A percentile compares a stretch with the other conserved stretches of the same genome.
These are phyloP conservation scores for Plectosphaerella sp. DNA, from an alignment of 2,329 filamentous ascomycete species.

Conservation along the genomic window DNA sequence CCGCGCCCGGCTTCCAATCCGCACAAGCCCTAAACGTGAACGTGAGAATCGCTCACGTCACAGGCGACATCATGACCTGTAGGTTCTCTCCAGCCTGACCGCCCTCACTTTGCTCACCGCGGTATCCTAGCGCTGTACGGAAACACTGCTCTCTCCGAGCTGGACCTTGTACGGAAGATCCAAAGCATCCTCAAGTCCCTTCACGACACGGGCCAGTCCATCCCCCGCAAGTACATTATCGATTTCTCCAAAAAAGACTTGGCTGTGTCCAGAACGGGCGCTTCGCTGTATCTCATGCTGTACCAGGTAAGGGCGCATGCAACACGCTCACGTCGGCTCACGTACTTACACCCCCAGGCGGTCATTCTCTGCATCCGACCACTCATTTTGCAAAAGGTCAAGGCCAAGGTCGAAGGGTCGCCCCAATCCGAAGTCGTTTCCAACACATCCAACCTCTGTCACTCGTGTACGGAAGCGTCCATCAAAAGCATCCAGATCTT, in stretches of 20 bases:
- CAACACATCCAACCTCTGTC: conserved; percentile 12
- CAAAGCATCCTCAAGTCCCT: conserved; percentile 12
- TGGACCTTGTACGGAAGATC: conserved; percentile 19
- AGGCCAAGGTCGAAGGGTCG: conserved; percentile 18
- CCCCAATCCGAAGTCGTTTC: conserved; percentile 13
- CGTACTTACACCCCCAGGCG: conserved; percentile 10
- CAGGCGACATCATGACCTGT: conserved; percentile 22
- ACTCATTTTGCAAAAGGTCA: conserved; percentile 20
- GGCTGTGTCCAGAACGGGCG: conserved; percentile 16
- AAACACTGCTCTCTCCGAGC: conserved; percentile 16
- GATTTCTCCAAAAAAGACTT: conserved; percentile 16
- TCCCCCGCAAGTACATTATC: conserved; percentile 14
- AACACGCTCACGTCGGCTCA: neutral
- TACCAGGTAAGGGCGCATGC: conserved; percentile 14
- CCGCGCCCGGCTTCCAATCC: conserved; percentile 17
- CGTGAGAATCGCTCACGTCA: conserved; percentile 19
- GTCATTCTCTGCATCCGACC: conserved; percentile 22
- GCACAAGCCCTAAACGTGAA: conserved; percentile 19
- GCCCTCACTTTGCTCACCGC: neutral
- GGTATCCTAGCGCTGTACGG: conserved; percentile 17
- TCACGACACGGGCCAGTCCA: conserved; percentile 18
- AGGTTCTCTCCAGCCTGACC: neutral
- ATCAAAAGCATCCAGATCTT: conserved; percentile 19
- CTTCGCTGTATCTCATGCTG: conserved; percentile 20
- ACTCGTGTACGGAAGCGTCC: conserved; percentile 19